Percentiles rank a stretch among this genome's conserved stretches.
phyloP scores from a whole-genome alignment of 495 filamentous ascomycete species.

The Podospora didyma region DNA sequence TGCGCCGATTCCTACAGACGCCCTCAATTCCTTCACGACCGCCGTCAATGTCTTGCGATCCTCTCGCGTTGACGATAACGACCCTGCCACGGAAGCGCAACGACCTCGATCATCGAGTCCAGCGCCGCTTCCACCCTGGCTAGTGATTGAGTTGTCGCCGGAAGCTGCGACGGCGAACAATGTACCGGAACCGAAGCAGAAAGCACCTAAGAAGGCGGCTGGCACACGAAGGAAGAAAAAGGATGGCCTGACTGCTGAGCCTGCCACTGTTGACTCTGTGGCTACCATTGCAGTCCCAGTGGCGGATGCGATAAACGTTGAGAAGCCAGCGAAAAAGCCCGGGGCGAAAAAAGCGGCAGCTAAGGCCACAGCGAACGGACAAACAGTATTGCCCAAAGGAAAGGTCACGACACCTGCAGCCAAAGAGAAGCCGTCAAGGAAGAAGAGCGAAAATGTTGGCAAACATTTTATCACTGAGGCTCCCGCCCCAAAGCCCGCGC shows the following conservation, averaged over 20 bases:
- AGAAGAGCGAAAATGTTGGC: conserved; percentile 30
- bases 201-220: background rate
- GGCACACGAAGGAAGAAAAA: background rate
- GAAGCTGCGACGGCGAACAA: background rate
- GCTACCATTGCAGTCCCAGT: background rate
- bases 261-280: background rate
- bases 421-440: conserved; percentile 22
- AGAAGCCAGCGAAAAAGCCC: conserved; percentile 9
- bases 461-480: conserved; percentile 29
- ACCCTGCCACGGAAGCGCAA: background rate
- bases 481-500: conserved; percentile 2
- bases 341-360: conserved; percentile 3
- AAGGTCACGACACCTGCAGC: conserved; percentile 31
- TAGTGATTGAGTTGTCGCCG: background rate
- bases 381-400: conserved; percentile 28
- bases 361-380: conserved; percentile 17
- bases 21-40: conserved; percentile 34
- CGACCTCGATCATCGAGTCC: background rate
- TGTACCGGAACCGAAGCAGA: background rate
- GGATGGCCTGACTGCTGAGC: background rate
- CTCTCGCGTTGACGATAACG: background rate
- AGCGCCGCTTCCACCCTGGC: background rate
- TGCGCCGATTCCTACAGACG: conserved; percentile 29
- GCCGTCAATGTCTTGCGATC: conserved; percentile 33
- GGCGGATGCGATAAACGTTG: background rate